A percentile compares a stretch with the other conserved stretches of the same genome.
phyloP scores from a whole-genome alignment of 805 yeast species.

The Torulaspora gathmanii region DNA sequence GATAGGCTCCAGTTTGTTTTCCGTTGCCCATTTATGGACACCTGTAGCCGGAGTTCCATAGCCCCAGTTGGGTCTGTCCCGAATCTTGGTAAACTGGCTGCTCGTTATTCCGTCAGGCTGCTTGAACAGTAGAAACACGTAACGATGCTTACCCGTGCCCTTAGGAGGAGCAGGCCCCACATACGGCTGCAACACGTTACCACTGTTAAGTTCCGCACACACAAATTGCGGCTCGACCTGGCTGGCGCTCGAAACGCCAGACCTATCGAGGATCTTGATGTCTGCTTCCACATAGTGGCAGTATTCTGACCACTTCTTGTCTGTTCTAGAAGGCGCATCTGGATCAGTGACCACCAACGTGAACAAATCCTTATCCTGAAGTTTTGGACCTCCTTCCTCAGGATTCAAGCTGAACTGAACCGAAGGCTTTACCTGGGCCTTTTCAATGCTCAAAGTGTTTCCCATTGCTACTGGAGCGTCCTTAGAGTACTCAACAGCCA shows the following conservation, averaged over 20 bases:
- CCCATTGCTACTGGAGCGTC: slow-evolving; percentile 62
- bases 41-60: slow-evolving; percentile 78
- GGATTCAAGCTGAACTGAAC: slow-evolving; percentile 61
- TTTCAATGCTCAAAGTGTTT: slow-evolving; percentile 57
- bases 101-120: slow-evolving; percentile 41
- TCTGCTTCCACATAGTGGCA: slow-evolving; percentile 68
- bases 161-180: slow-evolving; percentile 89
- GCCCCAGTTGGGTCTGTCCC: slow-evolving; percentile 58
- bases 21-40: slow-evolving; percentile 64
- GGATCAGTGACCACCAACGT: slow-evolving; percentile 85
- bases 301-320: slow-evolving; percentile 84
- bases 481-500: slow-evolving; percentile 28
- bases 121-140: slow-evolving; percentile 70
- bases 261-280: slow-evolving; percentile 18
- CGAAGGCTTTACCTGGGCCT: slow-evolving; percentile 63
- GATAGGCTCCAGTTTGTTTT: slow-evolving; percentile 57
- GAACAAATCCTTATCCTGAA: slow-evolving; percentile 44
- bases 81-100: slow-evolving; percentile 23
- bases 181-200: slow-evolving; percentile 50
- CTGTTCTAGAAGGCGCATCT: slow-evolving; percentile 82
- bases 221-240: slow-evolving; percentile 39
- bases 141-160: slow-evolving; percentile 81
- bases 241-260: slow-evolving; percentile 6
- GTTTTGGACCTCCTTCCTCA: slow-evolving; percentile 7
- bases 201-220: slow-evolving; percentile 36